phyloP scores from a whole-genome alignment of 441 rosid genomes.

The Isatis lusitanica region DNA sequence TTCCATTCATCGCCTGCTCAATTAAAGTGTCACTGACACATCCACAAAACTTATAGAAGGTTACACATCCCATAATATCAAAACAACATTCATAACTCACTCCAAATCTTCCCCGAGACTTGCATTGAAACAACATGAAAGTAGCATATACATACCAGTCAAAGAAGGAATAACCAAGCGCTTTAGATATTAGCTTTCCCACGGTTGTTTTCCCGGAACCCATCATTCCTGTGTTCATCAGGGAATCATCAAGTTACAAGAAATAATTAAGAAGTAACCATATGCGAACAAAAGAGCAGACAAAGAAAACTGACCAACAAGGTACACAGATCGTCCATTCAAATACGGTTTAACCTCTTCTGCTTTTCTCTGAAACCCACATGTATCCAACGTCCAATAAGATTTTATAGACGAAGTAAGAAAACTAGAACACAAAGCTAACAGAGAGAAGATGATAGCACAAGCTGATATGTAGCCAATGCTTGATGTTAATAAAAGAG shows the following conservation, averaged over 20 bases:
- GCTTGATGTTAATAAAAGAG: not conserved
- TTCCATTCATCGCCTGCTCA: slow-evolving; percentile 55
- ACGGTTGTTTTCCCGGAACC: slow-evolving; percentile 90
- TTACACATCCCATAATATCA: slow-evolving; percentile 6
- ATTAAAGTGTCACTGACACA: slow-evolving; percentile 58
- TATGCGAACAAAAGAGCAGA: slow-evolving; percentile 4
- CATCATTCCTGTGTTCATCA: slow-evolving; percentile 70
- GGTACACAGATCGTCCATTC: slow-evolving; percentile 69
- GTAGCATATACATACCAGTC: slow-evolving; percentile 57
- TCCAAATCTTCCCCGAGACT: not conserved
- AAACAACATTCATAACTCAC: not conserved
- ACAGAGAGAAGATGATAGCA: not conserved
- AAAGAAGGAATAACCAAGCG: slow-evolving; percentile 59
- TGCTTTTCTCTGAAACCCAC: slow-evolving; percentile 59
- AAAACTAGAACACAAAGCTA: not conserved
- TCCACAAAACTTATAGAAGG: slow-evolving; percentile 27
- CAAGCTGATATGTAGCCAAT: not conserved
- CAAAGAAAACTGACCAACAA: slow-evolving; percentile 71
- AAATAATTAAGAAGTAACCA: not conserved
- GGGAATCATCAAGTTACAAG: not conserved
- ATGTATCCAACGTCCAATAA: not conserved
- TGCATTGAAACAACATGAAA: not conserved
- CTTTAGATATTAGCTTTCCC: slow-evolving; percentile 66
- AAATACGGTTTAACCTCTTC: slow-evolving; percentile 64
- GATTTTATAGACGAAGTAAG: not conserved